These are phyloP conservation scores for Cordyceps javanica DNA, from an alignment of 2,329 filamentous ascomycete genomes.

Conservation along the genomic window DNA sequence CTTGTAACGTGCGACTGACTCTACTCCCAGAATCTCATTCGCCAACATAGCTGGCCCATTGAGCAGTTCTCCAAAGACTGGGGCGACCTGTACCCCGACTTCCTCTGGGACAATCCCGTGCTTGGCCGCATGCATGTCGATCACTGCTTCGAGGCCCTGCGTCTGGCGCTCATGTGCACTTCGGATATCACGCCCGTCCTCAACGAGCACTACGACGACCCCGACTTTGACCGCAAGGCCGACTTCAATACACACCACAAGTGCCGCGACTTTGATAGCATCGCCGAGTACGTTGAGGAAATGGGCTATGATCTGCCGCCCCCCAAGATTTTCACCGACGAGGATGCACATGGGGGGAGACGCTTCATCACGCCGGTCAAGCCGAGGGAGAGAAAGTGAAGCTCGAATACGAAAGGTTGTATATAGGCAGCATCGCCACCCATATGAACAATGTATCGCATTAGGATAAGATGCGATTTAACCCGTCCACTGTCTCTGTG, in stretches of 20 bases:
- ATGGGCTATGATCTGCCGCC: conserved; percentile 10
- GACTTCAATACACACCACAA: conserved; percentile 14
- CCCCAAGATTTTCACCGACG: not conserved
- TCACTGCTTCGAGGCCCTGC: conserved; percentile 27
- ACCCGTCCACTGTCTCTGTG: too few species aligned
- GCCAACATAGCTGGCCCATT: conserved; percentile 12
- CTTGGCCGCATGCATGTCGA: conserved; percentile 19
- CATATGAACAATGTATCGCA: not conserved
- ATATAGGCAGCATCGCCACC: not conserved
- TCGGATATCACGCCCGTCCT: conserved; percentile 14
- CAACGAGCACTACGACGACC: conserved; percentile 3
- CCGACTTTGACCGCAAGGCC: conserved; percentile 9
- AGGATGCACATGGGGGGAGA: not conserved
- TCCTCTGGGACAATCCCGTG: conserved; percentile 6
- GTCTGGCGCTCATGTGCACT: conserved; percentile 16
- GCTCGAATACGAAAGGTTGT: not conserved
- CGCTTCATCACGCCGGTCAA: conserved; percentile 7
- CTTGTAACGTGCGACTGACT: not conserved
- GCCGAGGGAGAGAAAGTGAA: not conserved
- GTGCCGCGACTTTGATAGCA: conserved; percentile 12
- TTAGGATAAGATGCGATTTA: not conserved
- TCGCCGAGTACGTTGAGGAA: conserved; percentile 10
- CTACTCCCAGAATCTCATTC: conserved; percentile 11
- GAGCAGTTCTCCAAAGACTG: conserved; percentile 10
- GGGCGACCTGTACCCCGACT: conserved; percentile 11